Conservation (phyloP, 164 flowering plant genomes). For the Berberis vulgaris region DNA sequence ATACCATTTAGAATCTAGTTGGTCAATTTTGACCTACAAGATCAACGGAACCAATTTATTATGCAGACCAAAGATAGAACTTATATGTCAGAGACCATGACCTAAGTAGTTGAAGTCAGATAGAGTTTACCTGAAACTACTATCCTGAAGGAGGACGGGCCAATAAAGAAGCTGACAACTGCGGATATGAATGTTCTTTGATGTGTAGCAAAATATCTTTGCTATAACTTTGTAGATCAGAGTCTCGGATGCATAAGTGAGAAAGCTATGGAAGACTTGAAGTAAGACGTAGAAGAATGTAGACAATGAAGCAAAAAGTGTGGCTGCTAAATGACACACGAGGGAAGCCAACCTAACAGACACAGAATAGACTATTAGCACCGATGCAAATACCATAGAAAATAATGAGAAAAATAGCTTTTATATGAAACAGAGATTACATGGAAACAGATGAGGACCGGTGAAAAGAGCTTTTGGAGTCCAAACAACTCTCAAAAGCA, state of each 20-base stretch:
- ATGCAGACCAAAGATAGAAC: not conserved
- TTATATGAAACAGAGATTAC: slow-evolving; percentile 17
- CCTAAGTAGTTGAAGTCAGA: not conserved
- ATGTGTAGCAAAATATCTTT: slow-evolving; percentile 35
- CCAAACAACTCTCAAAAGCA: slow-evolving; percentile 24
- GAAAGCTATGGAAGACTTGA: slow-evolving; percentile 36
- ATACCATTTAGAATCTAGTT: not conserved
- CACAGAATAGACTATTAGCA: slow-evolving; percentile 13
- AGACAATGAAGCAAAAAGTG: slow-evolving; percentile 42
- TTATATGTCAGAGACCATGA: not conserved
- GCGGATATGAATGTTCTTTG: slow-evolving; percentile 46
- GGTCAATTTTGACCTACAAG: not conserved
- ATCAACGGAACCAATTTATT: not conserved
- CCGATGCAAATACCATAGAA: not conserved
- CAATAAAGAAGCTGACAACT: slow-evolving; percentile 78
- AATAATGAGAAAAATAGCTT: not conserved
- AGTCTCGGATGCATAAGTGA: slow-evolving; percentile 25
- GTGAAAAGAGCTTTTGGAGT: slow-evolving; percentile 10
- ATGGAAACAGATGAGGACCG: slow-evolving; percentile 11
- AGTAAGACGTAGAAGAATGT: slow-evolving; percentile 53
- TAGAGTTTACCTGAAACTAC: slow-evolving; percentile 43
- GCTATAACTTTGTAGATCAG: slow-evolving; percentile 18
- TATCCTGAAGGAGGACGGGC: slow-evolving; percentile 58
- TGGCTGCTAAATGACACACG: slow-evolving; percentile 33
- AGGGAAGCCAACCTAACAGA: slow-evolving; percentile 41